phyloP scores from a whole-genome alignment of 805 yeast species.

The Brettanomyces naardenensis region DNA sequence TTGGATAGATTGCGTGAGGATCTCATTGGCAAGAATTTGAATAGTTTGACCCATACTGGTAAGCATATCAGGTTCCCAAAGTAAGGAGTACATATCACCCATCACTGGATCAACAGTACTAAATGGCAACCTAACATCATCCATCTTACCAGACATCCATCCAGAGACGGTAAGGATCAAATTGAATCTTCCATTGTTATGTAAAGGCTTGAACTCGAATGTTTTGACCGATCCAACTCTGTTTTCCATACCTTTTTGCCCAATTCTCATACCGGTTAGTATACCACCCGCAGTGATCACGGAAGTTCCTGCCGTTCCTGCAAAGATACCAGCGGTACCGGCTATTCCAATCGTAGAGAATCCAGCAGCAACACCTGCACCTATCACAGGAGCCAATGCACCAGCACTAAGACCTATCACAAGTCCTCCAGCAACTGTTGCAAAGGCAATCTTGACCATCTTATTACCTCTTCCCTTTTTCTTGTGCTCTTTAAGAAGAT shows the following conservation, averaged over 20 bases:
- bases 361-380: slow-evolving; percentile 98
- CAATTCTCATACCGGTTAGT: slow-evolving; percentile 84
- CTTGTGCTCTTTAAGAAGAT: slow-evolving; percentile 63
- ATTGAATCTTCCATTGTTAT: slow-evolving; percentile 82
- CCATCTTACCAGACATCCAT: slow-evolving; percentile 94
- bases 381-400: slow-evolving; percentile 91
- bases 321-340: slow-evolving; percentile 89
- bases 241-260: slow-evolving; percentile 73
- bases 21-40: slow-evolving; percentile 86
- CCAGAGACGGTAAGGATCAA: slow-evolving; percentile 87
- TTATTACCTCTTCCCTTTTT: slow-evolving; percentile 58
- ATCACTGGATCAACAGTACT: slow-evolving; percentile 95
- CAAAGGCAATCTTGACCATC: slow-evolving; percentile 83
- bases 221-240: slow-evolving; percentile 90
- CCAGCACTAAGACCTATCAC: slow-evolving; percentile 96
- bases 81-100: slow-evolving; percentile 88
- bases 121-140: slow-evolving; percentile 94
- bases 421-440: slow-evolving; percentile 92
- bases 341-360: slow-evolving; percentile 87
- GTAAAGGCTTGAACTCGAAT: slow-evolving; percentile 88
- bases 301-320: slow-evolving; percentile 96
- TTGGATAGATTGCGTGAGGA: slow-evolving; percentile 86
- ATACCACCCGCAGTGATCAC: slow-evolving; percentile 89
- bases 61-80: slow-evolving; percentile 99
- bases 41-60: slow-evolving; percentile 95